phyloP scores from a whole-genome alignment of 306 rosid genomes.

The Trichosanthes cucumerina region DNA sequence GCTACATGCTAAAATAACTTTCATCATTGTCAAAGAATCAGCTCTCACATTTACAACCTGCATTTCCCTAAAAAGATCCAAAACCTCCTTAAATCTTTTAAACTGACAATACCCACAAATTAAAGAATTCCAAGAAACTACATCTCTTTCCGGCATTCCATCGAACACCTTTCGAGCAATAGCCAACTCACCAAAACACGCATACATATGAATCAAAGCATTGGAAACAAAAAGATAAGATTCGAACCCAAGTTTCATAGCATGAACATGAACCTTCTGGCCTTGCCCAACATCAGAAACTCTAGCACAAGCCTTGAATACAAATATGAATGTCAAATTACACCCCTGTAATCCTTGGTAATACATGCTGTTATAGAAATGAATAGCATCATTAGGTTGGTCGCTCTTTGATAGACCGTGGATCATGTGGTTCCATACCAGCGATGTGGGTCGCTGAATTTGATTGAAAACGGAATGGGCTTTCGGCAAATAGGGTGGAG shows the following conservation, averaged over 20 bases:
- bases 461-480: slow-evolving; percentile 40
- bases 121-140: slow-evolving; percentile 87
- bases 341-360: slow-evolving; percentile 34
- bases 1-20: slow-evolving; percentile 54
- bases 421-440: slow-evolving; percentile 55
- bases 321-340: slow-evolving; percentile 43
- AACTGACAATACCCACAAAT: slow-evolving; percentile 57
- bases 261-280: slow-evolving; percentile 27
- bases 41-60: slow-evolving; percentile 24
- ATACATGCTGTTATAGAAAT: slow-evolving; percentile 34
- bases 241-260: slow-evolving; percentile 54
- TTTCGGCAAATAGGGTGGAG: slow-evolving; percentile 27
- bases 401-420: slow-evolving; percentile 51
- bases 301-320: slow-evolving; percentile 69
- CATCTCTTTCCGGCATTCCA: slow-evolving; percentile 55
- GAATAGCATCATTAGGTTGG: slow-evolving; percentile 47
- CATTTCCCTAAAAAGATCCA: slow-evolving; percentile 53
- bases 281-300: slow-evolving; percentile 28
- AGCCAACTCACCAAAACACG: slow-evolving; percentile 27
- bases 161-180: slow-evolving; percentile 51
- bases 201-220: slow-evolving; percentile 48
- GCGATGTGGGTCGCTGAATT: slow-evolving; percentile 47
- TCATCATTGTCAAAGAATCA: slow-evolving; percentile 71
- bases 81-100: slow-evolving; percentile 44
- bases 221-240: slow-evolving; percentile 49